Evolutionary conservation across 2,329 filamentous ascomycete genomes (phyloP), one percentile per base, ranked within the genome.

Genomic region (Rhynchosporium secalis): DNA sequence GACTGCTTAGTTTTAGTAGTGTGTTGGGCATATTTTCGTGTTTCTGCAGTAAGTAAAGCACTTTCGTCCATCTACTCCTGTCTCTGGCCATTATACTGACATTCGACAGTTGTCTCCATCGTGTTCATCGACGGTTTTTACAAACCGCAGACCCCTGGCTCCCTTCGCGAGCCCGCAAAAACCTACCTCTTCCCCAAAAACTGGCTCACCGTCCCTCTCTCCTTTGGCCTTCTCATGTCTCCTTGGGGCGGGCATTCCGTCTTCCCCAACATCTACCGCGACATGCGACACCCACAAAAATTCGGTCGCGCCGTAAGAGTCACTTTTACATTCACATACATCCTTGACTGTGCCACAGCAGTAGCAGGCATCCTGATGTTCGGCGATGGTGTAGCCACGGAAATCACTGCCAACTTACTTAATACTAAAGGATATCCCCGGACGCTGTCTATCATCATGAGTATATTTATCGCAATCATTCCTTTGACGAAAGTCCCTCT

Each of bases 401-500:
- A 96, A 75, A 88, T 98, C 73, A 97, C 95, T 0, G 89, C 89
- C 71, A 98, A 96, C 76, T 88, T 99, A 64, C 84, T 98, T 67
- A 80, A 83, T 58, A 89, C 86, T 0, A 76, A 82, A 5, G 88
- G 88, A 59, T 97, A 96, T 73, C 91, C 94, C 0, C 78, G 83
- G 12, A 81, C 79, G 1, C 76, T 96, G 46, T 91, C 87, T n/a
- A 77, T 94, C 52, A 80, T 94, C 68, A 89, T 97, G 75, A 92
- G 92, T 67, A 80, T 91, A 65, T 94, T 93, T 75, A 90, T 98
- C 69, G 89, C 89, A 72, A 92, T 97, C 73, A 96, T 98, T 66
- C 95, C 94, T 0, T 79, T 99, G 57, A 97, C 94, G 41, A 99
- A 99, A 77, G 87, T 97, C n/a, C 92, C 93, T 0, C 80, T 97